These are phyloP conservation scores for Phytophthora chlamydospora DNA, from an alignment of 352 stramenopile species.

Conservation along the genomic window DNA sequence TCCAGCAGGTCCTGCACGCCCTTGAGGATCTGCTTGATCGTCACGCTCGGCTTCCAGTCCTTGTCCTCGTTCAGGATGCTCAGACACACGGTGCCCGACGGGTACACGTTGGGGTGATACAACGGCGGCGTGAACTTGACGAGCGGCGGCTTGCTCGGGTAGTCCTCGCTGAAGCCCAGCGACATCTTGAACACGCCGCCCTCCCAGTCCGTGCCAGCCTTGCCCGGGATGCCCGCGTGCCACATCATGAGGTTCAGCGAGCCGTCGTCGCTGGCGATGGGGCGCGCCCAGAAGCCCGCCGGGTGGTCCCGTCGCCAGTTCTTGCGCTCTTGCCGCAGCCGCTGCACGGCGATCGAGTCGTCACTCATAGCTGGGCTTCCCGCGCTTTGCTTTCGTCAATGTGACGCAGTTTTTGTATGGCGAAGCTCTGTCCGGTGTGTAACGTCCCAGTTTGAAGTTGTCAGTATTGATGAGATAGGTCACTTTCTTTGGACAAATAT, in stretches of 20 bases:
- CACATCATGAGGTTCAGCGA: slow-evolving; percentile 98
- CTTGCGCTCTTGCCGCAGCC: slow-evolving; percentile 94
- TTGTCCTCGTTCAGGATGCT: slow-evolving; percentile 99
- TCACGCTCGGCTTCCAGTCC: slow-evolving; percentile 97
- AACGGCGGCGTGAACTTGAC: slow-evolving; percentile 98
- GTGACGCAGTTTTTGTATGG: background rate
- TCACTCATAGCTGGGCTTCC: slow-evolving; percentile 59
- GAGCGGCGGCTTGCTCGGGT: slow-evolving; percentile 97
- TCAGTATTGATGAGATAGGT: slow-evolving; percentile 1
- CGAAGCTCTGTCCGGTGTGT: slow-evolving; percentile 8
- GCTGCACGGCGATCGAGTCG: slow-evolving; percentile 90
- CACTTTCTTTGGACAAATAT: slow-evolving; percentile 16
- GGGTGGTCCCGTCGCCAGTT: slow-evolving; percentile 95
- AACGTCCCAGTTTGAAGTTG: background rate
- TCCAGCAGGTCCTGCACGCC: slow-evolving; percentile 94
- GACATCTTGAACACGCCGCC: slow-evolving; percentile 97
- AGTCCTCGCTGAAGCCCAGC: slow-evolving; percentile 98
- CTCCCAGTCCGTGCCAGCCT: slow-evolving; percentile 96
- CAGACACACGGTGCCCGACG: slow-evolving; percentile 97
- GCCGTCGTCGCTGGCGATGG: slow-evolving; percentile 91
- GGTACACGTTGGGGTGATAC: slow-evolving; percentile 98
- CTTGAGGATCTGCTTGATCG: slow-evolving; percentile 98
- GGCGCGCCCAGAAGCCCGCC: slow-evolving; percentile 97
- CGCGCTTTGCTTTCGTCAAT: slow-evolving; percentile 17
- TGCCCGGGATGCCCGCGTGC: slow-evolving; percentile 96